Percentiles rank a stretch among this genome's conserved stretches.
phyloP scores from a whole-genome alignment of 176 grass and related monocot genomes.

The Hordeum vulgare region MorexV3_pseudomolecules_assembly NC_058519.1:376721129-376721628 shows the following conservation, averaged over 20 bases:
- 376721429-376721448: background rate
- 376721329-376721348: background rate
- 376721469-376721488: background rate
- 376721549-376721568: background rate
- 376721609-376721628: background rate
- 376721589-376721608: background rate
- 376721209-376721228: constrained; percentile 64
- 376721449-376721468: background rate
- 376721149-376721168: constrained; percentile 52
- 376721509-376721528: background rate
- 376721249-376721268: constrained; percentile 84
- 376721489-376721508: background rate
- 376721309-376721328: background rate
- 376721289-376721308: constrained; percentile 25
- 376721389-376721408: background rate
- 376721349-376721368: background rate
- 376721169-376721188: constrained; percentile 82
- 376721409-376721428: background rate
- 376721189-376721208: constrained; percentile 85
- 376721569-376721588: background rate
- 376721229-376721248: constrained; percentile 76
- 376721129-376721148: constrained; percentile 32
- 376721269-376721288: constrained; percentile 68
- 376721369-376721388: background rate
- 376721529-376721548: background rate